phyloP scores from a whole-genome alignment of 2,329 filamentous ascomycete species.

The Colletotrichum spinosum region DNA sequence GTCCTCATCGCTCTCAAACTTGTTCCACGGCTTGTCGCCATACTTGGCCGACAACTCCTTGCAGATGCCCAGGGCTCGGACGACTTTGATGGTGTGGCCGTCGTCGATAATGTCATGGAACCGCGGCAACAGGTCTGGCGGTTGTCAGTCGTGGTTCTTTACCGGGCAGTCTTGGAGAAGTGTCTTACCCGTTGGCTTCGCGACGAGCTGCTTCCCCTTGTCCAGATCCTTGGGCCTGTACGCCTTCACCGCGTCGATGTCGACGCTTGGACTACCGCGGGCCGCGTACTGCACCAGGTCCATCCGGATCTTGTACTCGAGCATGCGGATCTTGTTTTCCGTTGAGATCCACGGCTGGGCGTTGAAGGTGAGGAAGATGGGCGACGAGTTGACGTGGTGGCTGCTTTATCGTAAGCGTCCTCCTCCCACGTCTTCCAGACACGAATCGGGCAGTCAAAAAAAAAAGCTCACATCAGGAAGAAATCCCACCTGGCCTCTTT shows the following conservation, averaged over 20 bases:
- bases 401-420: conserved; percentile 55
- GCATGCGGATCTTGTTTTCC: conserved; percentile 72
- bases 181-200: conserved; percentile 57
- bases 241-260: conserved; percentile 66
- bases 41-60: conserved; percentile 62
- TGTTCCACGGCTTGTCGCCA: conserved; percentile 59
- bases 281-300: conserved; percentile 82
- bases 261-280: conserved; percentile 70
- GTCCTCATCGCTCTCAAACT: conserved; percentile 64
- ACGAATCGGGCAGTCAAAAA: neutral
- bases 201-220: conserved; percentile 51
- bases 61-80: conserved; percentile 76
- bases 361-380: conserved; percentile 80
- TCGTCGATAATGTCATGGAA: conserved; percentile 72
- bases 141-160: neutral
- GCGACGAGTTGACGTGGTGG: conserved; percentile 77
- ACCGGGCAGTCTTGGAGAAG: too few species aligned
- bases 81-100: conserved; percentile 83
- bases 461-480: conserved; percentile 66
- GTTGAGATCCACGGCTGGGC: conserved; percentile 69
- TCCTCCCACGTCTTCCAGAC: neutral
- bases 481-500: conserved; percentile 85
- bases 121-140: conserved; percentile 56
- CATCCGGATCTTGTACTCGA: conserved; percentile 85
- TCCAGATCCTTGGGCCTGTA: conserved; percentile 66